These are phyloP conservation scores for Polytrichum formosum DNA, from an alignment of 225 moss, liverwort and hornwort species.

Conservation along the genomic window DNA sequence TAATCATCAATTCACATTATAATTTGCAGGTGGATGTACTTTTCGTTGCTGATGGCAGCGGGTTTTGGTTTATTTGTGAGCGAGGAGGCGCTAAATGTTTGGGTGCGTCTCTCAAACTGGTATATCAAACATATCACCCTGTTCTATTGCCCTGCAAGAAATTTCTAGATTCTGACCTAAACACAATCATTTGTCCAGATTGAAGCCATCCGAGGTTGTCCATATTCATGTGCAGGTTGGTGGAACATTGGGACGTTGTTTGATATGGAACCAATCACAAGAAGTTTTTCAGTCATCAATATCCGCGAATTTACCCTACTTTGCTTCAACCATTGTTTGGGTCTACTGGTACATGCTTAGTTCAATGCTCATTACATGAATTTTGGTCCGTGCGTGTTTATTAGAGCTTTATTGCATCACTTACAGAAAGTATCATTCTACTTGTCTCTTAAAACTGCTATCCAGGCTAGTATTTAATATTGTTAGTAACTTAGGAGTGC, in stretches of 20 bases:
- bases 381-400: neutral
- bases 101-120: constrained; percentile 97
- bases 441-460: too few relatives aligned
- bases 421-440: too few relatives aligned
- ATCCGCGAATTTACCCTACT: constrained; percentile 64
- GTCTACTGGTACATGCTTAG: constrained; percentile 70
- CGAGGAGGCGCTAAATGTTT: constrained; percentile 97
- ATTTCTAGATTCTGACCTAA: too few relatives aligned
- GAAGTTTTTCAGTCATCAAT: constrained; percentile 62
- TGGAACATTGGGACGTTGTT: constrained; percentile 72
- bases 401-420: too few relatives aligned
- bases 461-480: too few relatives aligned
- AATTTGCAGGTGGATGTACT: constrained; percentile 74
- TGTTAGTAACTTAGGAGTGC: too few relatives aligned
- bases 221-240: constrained; percentile 60
- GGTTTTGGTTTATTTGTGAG: constrained; percentile 96
- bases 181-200: too few relatives aligned
- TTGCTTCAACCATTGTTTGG: constrained; percentile 75
- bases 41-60: constrained; percentile 86
- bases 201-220: neutral
- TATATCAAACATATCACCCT: constrained; percentile 38
- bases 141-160: neutral
- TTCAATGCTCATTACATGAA: neutral
- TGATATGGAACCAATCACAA: constrained; percentile 60
- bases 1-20: neutral